These are phyloP conservation scores for Trichocomaceae sp. DNA, from an alignment of 2,329 filamentous ascomycete species.

Conservation along the genomic window DNA sequence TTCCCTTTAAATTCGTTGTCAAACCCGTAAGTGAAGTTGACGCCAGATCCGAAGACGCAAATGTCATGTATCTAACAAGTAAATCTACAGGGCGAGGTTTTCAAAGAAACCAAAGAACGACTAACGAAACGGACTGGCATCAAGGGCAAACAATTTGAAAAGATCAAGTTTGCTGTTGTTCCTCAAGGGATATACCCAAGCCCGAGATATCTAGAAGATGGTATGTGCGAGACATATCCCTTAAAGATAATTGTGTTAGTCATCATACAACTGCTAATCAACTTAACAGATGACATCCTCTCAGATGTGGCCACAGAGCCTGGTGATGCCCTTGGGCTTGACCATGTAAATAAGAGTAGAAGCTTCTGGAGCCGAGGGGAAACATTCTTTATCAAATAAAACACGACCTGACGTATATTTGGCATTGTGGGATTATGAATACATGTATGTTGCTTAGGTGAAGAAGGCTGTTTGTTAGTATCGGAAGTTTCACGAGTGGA, in stretches of 20 bases:
- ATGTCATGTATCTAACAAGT: constrained; percentile 8
- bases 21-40: constrained; percentile 56
- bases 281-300: constrained; percentile 39
- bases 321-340: constrained; percentile 64
- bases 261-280: not conserved
- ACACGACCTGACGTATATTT: not conserved
- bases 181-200: constrained; percentile 65
- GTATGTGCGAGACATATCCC: constrained; percentile 47
- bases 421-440: constrained; percentile 6
- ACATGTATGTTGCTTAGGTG: not conserved
- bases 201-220: constrained; percentile 77
- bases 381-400: constrained; percentile 57
- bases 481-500: not conserved
- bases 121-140: constrained; percentile 86
- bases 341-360: constrained; percentile 57
- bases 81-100: constrained; percentile 62
- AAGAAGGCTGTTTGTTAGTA: not conserved
- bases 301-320: constrained; percentile 64
- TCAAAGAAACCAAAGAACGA: constrained; percentile 90
- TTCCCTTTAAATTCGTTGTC: constrained; percentile 85
- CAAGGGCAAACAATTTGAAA: constrained; percentile 97
- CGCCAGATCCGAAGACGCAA: not conserved
- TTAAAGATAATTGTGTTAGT: not conserved
- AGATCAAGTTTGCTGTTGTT: constrained; percentile 90
- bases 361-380: constrained; percentile 56